A percentile compares a stretch with the other conserved stretches of the same genome.
Conservation (phyloP, 805 yeast species). For the Scheffersomyces spartinae region DNA sequence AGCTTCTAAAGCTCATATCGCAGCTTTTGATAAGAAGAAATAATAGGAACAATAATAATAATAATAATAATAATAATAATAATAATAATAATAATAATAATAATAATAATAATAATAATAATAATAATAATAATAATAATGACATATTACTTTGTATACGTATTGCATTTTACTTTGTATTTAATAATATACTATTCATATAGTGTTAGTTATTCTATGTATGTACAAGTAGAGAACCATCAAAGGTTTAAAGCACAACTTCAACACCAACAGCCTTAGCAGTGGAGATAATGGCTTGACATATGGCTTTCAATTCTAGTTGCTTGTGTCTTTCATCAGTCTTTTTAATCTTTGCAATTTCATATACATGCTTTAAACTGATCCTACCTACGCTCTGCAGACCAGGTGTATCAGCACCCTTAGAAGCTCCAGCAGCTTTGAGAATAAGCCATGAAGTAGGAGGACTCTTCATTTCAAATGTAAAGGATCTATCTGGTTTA, state of each 20-base stretch:
- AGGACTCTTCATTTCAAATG: constrained; percentile 82
- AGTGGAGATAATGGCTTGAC: constrained; percentile 73
- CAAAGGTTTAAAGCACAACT: constrained; percentile 60
- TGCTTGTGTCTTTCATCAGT: constrained; percentile 70
- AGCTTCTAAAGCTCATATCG: constrained; percentile 91
- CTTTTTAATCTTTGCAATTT: constrained; percentile 88
- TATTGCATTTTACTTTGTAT: no score
- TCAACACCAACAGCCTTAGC: constrained; percentile 85
- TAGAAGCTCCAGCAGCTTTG: constrained; percentile 68
- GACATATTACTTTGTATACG: no score
- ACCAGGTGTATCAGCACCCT: constrained; percentile 68
- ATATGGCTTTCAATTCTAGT: constrained; percentile 61
- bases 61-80: no score
- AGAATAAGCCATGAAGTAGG: constrained; percentile 79
- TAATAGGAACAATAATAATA: constrained; percentile 26
- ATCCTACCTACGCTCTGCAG: constrained; percentile 50
- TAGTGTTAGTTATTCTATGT: no score
- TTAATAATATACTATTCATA: no score
- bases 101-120: no score
- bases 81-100: no score
- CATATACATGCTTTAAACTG: constrained; percentile 83
- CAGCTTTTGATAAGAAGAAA: constrained; percentile 80
- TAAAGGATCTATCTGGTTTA: constrained; percentile 84
- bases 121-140: no score
- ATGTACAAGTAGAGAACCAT: no score